These are phyloP conservation scores for Rosa hybrid DNA, from an alignment of 331 rosid species.

Conservation along the genomic window DNA sequence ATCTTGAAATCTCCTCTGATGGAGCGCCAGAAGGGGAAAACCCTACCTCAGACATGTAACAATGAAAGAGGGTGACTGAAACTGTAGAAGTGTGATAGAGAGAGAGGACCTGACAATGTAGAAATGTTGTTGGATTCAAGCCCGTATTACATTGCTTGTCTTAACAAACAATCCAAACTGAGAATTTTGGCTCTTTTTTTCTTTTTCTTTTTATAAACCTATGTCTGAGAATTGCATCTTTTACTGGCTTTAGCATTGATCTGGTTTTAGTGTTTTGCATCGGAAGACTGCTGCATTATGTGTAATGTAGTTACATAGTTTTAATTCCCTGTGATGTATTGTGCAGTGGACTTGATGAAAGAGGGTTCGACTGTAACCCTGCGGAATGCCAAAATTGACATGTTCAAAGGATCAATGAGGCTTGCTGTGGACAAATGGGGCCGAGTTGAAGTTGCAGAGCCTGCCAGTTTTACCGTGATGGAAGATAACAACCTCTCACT, in stretches of 20 bases:
- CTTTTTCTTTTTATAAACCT: neutral
- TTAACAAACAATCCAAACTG: neutral
- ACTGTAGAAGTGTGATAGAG: neutral
- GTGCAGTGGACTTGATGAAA: slow-evolving; percentile 81
- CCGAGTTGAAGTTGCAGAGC: slow-evolving; percentile 81
- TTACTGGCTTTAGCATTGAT: neutral
- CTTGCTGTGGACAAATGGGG: slow-evolving; percentile 99
- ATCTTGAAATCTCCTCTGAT: neutral
- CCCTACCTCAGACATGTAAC: neutral
- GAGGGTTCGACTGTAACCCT: slow-evolving; percentile 72
- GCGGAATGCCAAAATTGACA: slow-evolving; percentile 93
- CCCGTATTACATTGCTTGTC: neutral
- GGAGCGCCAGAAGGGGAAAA: neutral
- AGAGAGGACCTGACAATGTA: neutral
- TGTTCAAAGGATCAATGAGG: slow-evolving; percentile 97
- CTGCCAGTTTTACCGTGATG: slow-evolving; percentile 78
- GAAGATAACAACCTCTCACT: slow-evolving; percentile 93
- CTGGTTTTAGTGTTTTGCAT: neutral
- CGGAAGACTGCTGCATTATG: neutral
- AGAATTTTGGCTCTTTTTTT: neutral
- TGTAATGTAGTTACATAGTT: neutral
- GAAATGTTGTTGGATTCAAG: neutral
- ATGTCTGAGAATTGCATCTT: neutral
- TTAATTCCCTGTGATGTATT: slow-evolving; percentile 20
- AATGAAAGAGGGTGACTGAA: neutral